Evolutionary conservation across 805 yeast genomes (phyloP), one percentile per base, ranked within the genome.

Genomic region (Saturnispora ahearnii): DNA sequence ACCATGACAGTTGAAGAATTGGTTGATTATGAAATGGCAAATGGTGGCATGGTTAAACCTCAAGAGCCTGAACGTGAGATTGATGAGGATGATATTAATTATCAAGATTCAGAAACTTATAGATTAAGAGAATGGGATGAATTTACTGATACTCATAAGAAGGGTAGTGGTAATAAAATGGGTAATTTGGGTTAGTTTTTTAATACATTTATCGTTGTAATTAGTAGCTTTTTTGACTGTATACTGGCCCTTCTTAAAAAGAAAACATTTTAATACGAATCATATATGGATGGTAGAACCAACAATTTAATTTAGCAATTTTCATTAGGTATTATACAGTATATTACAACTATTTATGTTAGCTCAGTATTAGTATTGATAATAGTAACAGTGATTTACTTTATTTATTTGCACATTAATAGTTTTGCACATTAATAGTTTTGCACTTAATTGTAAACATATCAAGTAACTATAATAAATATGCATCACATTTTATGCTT

Each of bases 1-100:
- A 87, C 97, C 0, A 87, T 93, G 93, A 73, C 96, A 0, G 89
- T 93, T 0, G 99, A 93, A 55, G 97, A 93, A 58, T 82, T 85
- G 53, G 70, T 93, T 47, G 95, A 89, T 44, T 80, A 87, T 57
- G 99, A 93, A 62, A 71, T 86, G 54, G 81, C 81, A 18, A 81
- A 85, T 58, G 96, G 96, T 2, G 90, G 91, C 50, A 84, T 90
- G 73, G 71, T 78, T 37, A 70, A 63, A 30, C 59, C 59, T 3
- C 70, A 59, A 62, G 79, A 65, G 61, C 57, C 69, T 47, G 62
- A 71, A 56, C 73, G 71, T 5, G 76, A 74, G 38, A 71, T 67
- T 21, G 81, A 79, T 49, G 88, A 83, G 50, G 88, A 84, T 53
- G 78, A 84, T 53, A 70, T 73, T 26, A 82, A 75, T 22, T 72